Evolutionary conservation across 1,139 yeast species (phyloP), one percentile per base, ranked within the genome.

Genomic region (Waltiozyma sp.): DNA sequence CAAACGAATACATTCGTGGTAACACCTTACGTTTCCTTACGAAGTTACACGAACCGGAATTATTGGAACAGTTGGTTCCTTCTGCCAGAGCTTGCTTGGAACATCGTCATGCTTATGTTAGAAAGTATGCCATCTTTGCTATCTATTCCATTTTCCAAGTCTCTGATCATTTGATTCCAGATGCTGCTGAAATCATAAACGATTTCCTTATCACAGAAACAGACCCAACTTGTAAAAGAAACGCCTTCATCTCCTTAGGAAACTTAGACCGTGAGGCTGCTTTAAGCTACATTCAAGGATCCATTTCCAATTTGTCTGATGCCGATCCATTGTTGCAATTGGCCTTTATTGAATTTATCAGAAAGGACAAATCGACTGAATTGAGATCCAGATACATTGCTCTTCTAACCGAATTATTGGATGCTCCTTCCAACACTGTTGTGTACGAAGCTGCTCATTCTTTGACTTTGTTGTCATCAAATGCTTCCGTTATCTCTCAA

Each of bases 51-150:
- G 98, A 93, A 65, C 83, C 95, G 1, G 98, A 91, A 61, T 74
- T 93, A 53, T 73, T 93, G 61, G 98, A 93, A 65, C 95, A 97
- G 43, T 73, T 93, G 64, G 93, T 91, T 38, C 96, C 98, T 37
- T 82, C 93, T 40, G 89, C 89, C 41, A 77, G 96, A 57, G 79
- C 80, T 49, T 88, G 97, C 67, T 71, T 93, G 54, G 95, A 85
- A 53, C 96, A 93, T 64, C 84, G 98, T 55, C 97, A 91, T 63
- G 95, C 98, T 10, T 93, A 93, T 60, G 98, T 93, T 48, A 80
- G 99, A 61, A 93, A 93, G 64, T 91, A 93, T 61, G 98, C 98
- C 10, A 91, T 88, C 35, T 82, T 91, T 63, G 95, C 97, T 36
- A 79, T 91, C 48, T 77, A 75, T 57, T 80, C 95, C 26, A 86